phyloP scores from a whole-genome alignment of 768 basidiomycete genomes.

The Macrolepiota fuliginosa region DNA sequence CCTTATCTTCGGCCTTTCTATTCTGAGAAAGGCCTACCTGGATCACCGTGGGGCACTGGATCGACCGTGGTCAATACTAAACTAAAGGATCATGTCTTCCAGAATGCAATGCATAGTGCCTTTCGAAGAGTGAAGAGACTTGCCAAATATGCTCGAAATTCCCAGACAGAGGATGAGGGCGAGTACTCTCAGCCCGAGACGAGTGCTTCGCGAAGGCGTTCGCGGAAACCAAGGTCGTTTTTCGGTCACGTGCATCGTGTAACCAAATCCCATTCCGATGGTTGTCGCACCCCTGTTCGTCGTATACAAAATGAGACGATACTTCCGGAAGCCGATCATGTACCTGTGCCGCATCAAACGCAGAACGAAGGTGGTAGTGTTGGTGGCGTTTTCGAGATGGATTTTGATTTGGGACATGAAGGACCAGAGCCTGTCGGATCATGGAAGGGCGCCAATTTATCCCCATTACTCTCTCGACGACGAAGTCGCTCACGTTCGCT shows the following conservation, averaged over 20 bases:
- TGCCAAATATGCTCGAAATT: conserved; percentile 33
- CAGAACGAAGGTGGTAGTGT: conserved; percentile 24
- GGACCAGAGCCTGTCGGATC: conserved; percentile 16
- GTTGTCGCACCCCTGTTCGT: conserved; percentile 41
- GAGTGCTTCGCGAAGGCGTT: conserved; percentile 17
- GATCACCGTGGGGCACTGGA: conserved; percentile 73
- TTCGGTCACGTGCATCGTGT: conserved; percentile 38
- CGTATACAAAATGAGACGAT: conserved; percentile 65
- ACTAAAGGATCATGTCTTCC: conserved; percentile 95
- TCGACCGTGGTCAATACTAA: conserved; percentile 92
- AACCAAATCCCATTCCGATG: conserved; percentile 37
- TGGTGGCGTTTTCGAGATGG: conserved; percentile 42
- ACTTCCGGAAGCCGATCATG: conserved; percentile 35
- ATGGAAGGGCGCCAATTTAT: conserved; percentile 23
- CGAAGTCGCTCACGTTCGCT: conserved; percentile 45
- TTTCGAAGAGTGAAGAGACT: conserved; percentile 70
- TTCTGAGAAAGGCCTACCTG: conserved; percentile 38
- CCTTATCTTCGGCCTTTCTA: conserved; percentile 38
- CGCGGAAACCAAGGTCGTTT: conserved; percentile 35
- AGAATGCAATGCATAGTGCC: conserved; percentile 48
- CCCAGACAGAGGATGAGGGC: conserved; percentile 56
- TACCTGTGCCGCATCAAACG: conserved; percentile 4
- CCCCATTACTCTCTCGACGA: conserved; percentile 37
- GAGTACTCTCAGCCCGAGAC: conserved; percentile 30
- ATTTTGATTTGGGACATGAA: conserved; percentile 28